These are phyloP conservation scores for Acacia melanoxylon DNA, from an alignment of 306 rosid species.

Conservation along the genomic window DNA sequence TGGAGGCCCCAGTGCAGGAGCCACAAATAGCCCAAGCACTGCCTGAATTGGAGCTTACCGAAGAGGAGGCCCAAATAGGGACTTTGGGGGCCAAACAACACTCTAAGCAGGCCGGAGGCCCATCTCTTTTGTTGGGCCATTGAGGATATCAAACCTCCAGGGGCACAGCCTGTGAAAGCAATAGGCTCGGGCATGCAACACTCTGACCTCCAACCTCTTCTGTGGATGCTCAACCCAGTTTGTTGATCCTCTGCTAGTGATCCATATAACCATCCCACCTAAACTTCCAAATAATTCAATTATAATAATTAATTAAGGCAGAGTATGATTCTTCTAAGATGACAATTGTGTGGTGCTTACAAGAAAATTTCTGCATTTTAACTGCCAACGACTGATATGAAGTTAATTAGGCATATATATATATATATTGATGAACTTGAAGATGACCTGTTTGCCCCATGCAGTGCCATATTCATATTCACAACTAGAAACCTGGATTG, in stretches of 20 bases:
- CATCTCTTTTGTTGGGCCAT: conserved; percentile 65
- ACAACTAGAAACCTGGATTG: conserved; percentile 45
- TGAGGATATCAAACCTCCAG: conserved; percentile 34
- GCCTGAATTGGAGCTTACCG: conserved; percentile 59
- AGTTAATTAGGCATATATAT: background rate
- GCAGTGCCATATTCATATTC: conserved; percentile 52
- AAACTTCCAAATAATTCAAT: background rate
- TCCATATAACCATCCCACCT: conserved; percentile 54
- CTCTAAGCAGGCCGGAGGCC: conserved; percentile 52
- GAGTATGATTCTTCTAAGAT: background rate
- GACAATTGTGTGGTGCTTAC: background rate
- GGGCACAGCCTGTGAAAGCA: conserved; percentile 63
- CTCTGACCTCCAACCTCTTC: conserved; percentile 69
- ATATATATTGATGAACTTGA: background rate
- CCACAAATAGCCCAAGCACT: conserved; percentile 53
- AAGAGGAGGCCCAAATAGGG: conserved; percentile 48
- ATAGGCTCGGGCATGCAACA: conserved; percentile 36
- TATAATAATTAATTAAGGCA: background rate
- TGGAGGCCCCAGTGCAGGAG: conserved; percentile 33
- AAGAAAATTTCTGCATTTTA: background rate
- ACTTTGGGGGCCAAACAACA: conserved; percentile 44
- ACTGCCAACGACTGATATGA: background rate
- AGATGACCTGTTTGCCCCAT: conserved; percentile 63
- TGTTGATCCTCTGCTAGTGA: conserved; percentile 56
- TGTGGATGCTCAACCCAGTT: conserved; percentile 57